Conservation (phyloP, 495 filamentous ascomycete genomes). For the Hamigera avellanea region DNA sequence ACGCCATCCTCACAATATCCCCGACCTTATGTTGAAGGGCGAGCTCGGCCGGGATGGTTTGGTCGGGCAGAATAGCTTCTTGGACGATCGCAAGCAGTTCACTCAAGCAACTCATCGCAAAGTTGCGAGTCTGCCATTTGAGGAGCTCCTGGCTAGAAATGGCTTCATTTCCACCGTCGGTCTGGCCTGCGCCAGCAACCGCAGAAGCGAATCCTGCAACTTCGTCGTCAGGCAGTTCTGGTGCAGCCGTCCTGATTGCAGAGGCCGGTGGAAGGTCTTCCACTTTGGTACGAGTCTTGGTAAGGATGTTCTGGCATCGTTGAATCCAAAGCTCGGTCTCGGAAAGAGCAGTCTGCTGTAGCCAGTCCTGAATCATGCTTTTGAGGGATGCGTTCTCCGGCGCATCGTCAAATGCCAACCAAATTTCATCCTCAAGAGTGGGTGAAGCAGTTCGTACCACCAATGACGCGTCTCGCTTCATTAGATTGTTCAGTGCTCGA, state of each 20-base stretch:
- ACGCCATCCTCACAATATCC: constrained; percentile 94
- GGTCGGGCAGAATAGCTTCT: constrained; percentile 58
- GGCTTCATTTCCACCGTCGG: constrained; percentile 47
- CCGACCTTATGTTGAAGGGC: constrained; percentile 75
- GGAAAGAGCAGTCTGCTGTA: constrained; percentile 70
- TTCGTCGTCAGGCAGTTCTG: constrained; percentile 89
- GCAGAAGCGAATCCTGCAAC: constrained; percentile 84
- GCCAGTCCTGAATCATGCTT: constrained; percentile 81
- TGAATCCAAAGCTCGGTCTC: constrained; percentile 76
- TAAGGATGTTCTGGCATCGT: constrained; percentile 77
- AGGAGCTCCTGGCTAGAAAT: constrained; percentile 72
- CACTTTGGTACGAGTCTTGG: constrained; percentile 61
- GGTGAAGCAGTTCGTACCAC: constrained; percentile 62
- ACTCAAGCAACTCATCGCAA: constrained; percentile 84
- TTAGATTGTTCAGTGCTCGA: constrained; percentile 83
- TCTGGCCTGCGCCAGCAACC: constrained; percentile 47
- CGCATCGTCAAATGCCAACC: constrained; percentile 69
- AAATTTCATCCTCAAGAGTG: constrained; percentile 81
- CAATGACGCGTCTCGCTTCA: constrained; percentile 78
- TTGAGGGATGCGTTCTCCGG: constrained; percentile 66
- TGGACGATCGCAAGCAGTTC: constrained; percentile 66
- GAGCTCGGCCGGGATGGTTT: constrained; percentile 56
- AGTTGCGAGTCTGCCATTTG: constrained; percentile 91
- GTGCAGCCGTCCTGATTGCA: constrained; percentile 37
- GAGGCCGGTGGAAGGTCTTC: constrained; percentile 36